A percentile compares a stretch with the other conserved stretches of the same genome.
phyloP scores from a whole-genome alignment of 1,139 yeast genomes.

The Debaryomyces psychrophilus region DNA sequence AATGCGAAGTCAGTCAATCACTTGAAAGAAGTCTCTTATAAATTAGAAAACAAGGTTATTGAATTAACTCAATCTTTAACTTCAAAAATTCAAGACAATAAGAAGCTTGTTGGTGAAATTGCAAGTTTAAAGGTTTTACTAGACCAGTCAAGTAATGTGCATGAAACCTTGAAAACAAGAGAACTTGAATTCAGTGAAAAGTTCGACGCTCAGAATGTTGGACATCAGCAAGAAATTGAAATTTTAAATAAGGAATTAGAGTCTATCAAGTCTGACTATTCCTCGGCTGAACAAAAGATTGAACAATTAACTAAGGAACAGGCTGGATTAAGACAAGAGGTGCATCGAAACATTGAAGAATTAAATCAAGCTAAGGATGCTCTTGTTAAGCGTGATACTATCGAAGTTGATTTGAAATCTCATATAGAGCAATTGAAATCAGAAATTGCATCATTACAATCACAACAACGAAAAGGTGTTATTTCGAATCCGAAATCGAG shows the following conservation, averaged over 20 bases:
- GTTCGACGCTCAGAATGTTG: slow-evolving; percentile 46
- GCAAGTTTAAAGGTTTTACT: slow-evolving; percentile 56
- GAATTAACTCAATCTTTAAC: slow-evolving; percentile 87
- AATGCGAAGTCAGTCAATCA: slow-evolving; percentile 93
- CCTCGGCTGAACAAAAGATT: slow-evolving; percentile 63
- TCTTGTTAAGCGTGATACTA: slow-evolving; percentile 63
- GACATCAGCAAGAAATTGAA: slow-evolving; percentile 55
- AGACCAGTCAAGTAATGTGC: slow-evolving; percentile 60
- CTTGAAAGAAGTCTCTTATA: slow-evolving; percentile 87
- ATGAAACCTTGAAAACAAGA: slow-evolving; percentile 56
- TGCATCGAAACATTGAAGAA: slow-evolving; percentile 61
- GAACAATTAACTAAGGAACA: slow-evolving; percentile 69
- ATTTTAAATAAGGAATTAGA: slow-evolving; percentile 61
- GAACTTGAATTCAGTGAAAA: slow-evolving; percentile 57
- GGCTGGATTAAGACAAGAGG: slow-evolving; percentile 63
- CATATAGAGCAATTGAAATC: slow-evolving; percentile 71
- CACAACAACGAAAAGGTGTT: slow-evolving; percentile 29
- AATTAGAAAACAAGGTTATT: slow-evolving; percentile 92
- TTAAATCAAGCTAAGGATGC: slow-evolving; percentile 65
- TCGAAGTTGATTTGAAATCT: slow-evolving; percentile 69
- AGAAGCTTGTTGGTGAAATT: slow-evolving; percentile 66
- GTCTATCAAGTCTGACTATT: slow-evolving; percentile 59
- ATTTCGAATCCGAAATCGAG: slow-evolving; percentile 34
- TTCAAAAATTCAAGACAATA: slow-evolving; percentile 77
- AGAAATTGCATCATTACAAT: slow-evolving; percentile 59